Conservation (phyloP, 1,284 basidiomycete genomes). For the Anthracocystis panici-leucophaei region DNA sequence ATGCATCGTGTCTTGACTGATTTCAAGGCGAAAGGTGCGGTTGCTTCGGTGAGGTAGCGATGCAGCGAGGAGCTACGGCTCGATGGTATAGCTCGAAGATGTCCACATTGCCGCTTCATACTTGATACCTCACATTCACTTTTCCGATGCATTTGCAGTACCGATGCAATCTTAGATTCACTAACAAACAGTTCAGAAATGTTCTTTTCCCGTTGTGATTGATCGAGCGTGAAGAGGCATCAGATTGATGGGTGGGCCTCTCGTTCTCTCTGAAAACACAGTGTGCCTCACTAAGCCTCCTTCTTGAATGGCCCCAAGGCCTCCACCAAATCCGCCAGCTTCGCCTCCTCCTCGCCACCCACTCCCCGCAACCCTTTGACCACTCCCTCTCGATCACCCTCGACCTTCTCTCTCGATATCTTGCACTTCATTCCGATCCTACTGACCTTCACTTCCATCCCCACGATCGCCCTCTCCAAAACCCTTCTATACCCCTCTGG, state of each 20-base stretch:
- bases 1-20: conserved; percentile 50
- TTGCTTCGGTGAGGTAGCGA: not conserved
- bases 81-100: no score
- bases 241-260: no score
- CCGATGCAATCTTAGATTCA: not conserved
- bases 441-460: conserved; percentile 70
- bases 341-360: conserved; percentile 40
- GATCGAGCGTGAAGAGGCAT: not conserved
- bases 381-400: conserved; percentile 70
- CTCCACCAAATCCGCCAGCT: conserved; percentile 13
- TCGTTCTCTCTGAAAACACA: no score
- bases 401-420: conserved; percentile 70
- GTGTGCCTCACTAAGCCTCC: not conserved
- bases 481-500: conserved; percentile 70
- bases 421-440: conserved; percentile 71
- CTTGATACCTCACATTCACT: not conserved
- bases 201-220: not conserved
- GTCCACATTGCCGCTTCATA: not conserved
- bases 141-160: not conserved
- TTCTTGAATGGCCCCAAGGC: conserved; percentile 8
- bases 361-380: conserved; percentile 68
- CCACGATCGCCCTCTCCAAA: conserved; percentile 71
- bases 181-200: not conserved
- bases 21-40: conserved; percentile 26
- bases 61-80: no score